Base-by-base conservation (phyloP, 116 monocot genomes). In the Iris pallida region DNA sequence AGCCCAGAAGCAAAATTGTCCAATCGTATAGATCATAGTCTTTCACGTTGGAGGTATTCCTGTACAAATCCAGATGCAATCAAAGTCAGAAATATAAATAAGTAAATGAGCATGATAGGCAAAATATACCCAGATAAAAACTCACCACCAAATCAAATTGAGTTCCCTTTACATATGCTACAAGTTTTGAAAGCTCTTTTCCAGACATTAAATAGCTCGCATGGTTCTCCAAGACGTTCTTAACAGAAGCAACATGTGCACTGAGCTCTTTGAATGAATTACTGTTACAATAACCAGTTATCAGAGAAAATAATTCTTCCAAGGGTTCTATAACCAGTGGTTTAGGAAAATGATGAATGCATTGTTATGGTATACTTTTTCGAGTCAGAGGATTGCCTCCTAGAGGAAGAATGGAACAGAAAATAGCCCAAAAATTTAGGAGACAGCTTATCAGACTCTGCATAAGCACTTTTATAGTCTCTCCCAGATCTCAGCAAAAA, bases 141-240 rank as follows among this genome's bases (percentile, higher is more conserved):
- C 83, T 85, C 47, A 93, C 99, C 90, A 99, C 99, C 77, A 99
- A 84, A 80, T 99, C 99, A 88, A 99, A 99, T 61, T 99, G 99
- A 47, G 99, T 99, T 69, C 99, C 99, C 68, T 99, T 99, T 5
- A 99, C 99, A 90, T 93, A 99, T 63, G 99, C 90, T 73, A 99
- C 99, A 47, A 99, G 88, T 70, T 99, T 99, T 8, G 99, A 93
- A 63, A 99, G 99, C 81, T 99, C 99, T 81, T 99, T 99, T 73
- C 82, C 93, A 68, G 99, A 90, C 99, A 99, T 99, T 59, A 99
- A 79, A 57, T 82, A 90, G 71, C 99, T 86, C 46, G 93, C 93
- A 86, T 99, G 99, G 75, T 61, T 88, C 74, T 99, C 99, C 70
- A 99, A 71, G 68, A 99, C 90, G 76, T 90, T 99, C 82, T 90